Percentiles rank a stretch among this genome's conserved stretches.
These are phyloP conservation scores for Pseudocercospora fuligena DNA, from an alignment of 2,329 filamentous ascomycete genomes.

Conservation along the genomic window DNA sequence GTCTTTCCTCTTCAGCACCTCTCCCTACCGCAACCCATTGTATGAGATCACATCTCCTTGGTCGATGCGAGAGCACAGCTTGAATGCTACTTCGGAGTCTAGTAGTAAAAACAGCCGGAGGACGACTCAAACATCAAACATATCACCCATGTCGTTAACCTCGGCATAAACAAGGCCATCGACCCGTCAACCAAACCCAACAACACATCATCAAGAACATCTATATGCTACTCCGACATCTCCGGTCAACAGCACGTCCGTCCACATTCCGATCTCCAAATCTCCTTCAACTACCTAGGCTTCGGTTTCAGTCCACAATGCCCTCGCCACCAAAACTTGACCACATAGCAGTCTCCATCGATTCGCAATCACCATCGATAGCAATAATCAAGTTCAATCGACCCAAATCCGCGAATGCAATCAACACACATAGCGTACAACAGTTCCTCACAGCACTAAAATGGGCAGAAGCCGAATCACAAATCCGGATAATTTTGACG, in stretches of 20 bases:
- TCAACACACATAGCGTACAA: slow-evolving; percentile 26
- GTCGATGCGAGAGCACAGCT: background rate
- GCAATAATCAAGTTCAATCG: slow-evolving; percentile 32
- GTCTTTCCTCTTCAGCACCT: background rate
- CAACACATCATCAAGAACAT: background rate
- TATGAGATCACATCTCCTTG: background rate
- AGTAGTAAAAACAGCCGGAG: background rate
- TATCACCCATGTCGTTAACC: background rate
- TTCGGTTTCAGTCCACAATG: slow-evolving; percentile 23
- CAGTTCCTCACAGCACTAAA: slow-evolving; percentile 28
- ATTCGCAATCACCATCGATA: slow-evolving; percentile 23
- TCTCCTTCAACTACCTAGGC: background rate
- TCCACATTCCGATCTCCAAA: background rate
- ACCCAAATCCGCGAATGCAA: slow-evolving; percentile 30
- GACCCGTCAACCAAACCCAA: background rate
- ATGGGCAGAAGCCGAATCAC: slow-evolving; percentile 25
- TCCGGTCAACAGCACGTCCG: background rate
- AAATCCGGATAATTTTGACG: slow-evolving; percentile 29
- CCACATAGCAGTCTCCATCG: slow-evolving; percentile 26
- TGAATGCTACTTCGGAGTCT: background rate
- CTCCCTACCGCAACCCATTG: background rate
- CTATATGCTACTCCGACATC: background rate
- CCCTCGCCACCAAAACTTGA: slow-evolving; percentile 22
- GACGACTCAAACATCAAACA: background rate
- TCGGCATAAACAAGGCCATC: background rate